phyloP scores from a whole-genome alignment of 108 stramenopile species.

The Seminavis robusta region DNA sequence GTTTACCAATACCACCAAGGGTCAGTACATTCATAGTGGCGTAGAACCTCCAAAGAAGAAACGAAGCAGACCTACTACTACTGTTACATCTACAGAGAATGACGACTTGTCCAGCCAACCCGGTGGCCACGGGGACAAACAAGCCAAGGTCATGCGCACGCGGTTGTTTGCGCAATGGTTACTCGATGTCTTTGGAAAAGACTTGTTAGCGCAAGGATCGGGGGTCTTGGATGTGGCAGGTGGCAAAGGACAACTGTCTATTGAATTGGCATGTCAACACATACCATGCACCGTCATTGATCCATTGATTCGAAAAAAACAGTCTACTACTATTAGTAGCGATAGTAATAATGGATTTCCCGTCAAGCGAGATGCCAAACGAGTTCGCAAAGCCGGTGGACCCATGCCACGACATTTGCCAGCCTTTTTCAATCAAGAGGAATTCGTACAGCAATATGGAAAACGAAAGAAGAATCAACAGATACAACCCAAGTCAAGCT shows the following conservation, averaged over 20 bases:
- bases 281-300: constrained; percentile 54
- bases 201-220: constrained; percentile 6
- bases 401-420: constrained; percentile 14
- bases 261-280: constrained; percentile 48
- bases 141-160: constrained; percentile 47
- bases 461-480: constrained; percentile 23
- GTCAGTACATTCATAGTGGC: not conserved
- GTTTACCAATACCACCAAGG: constrained; percentile 17
- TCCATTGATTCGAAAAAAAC: constrained; percentile 52
- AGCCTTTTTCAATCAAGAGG: constrained; percentile 1
- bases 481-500: constrained; percentile 11
- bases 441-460: constrained; percentile 15
- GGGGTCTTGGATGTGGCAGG: constrained; percentile 66
- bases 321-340: not conserved
- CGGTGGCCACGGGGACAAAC: constrained; percentile 44
- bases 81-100: not conserved
- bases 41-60: constrained; percentile 2
- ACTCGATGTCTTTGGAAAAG: constrained; percentile 24
- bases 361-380: constrained; percentile 23
- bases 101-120: too few relatives aligned
- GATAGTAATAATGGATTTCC: too few relatives aligned
- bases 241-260: constrained; percentile 64
- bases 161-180: constrained; percentile 66
- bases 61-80: not conserved
- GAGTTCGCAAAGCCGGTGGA: constrained; percentile 19